Evolutionary conservation across 768 basidiomycete genomes (phyloP).

Genomic region (Wakefieldia striispora): DNA sequence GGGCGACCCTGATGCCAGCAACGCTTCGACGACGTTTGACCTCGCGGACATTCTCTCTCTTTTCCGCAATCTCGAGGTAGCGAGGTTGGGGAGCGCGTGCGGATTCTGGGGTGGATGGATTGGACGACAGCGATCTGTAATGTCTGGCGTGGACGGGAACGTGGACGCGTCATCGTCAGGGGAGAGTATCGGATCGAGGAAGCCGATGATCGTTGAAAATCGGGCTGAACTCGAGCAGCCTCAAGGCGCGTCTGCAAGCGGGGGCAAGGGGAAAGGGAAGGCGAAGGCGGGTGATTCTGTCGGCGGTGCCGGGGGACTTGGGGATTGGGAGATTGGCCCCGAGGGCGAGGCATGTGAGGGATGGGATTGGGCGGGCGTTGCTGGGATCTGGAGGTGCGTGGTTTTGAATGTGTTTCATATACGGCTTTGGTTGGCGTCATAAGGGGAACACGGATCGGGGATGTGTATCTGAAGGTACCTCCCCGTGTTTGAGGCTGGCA

Average conservation of each 20-base stretch:
- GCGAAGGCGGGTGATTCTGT: not conserved
- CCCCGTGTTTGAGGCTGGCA: not conserved
- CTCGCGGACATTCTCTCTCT: conserved; percentile 24
- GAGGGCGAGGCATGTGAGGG: conserved; percentile 34
- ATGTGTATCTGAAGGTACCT: not conserved
- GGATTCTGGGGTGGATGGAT: conserved; percentile 38
- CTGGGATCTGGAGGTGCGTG: conserved; percentile 53
- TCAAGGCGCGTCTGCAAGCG: not conserved
- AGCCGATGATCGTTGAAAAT: conserved; percentile 13
- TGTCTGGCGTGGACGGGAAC: not conserved
- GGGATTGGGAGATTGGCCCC: conserved; percentile 22
- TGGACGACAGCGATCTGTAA: conserved; percentile 3
- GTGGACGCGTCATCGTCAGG: not conserved
- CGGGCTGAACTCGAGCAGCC: conserved; percentile 12
- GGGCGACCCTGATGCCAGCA: not conserved
- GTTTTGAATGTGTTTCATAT: not conserved
- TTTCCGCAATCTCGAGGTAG: conserved; percentile 35
- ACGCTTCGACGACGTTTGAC: not conserved
- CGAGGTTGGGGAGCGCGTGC: conserved; percentile 41
- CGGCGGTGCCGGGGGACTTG: not conserved
- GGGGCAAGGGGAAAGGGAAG: conserved; percentile 22
- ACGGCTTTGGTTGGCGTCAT: not conserved
- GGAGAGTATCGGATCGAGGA: not conserved
- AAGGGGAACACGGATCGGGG: too few species aligned
- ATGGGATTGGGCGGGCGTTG: conserved; percentile 61